Evolutionary conservation across 306 rosid species (phyloP), one percentile per base, ranked within the genome.

Genomic region (Mucuna pruriens): DNA sequence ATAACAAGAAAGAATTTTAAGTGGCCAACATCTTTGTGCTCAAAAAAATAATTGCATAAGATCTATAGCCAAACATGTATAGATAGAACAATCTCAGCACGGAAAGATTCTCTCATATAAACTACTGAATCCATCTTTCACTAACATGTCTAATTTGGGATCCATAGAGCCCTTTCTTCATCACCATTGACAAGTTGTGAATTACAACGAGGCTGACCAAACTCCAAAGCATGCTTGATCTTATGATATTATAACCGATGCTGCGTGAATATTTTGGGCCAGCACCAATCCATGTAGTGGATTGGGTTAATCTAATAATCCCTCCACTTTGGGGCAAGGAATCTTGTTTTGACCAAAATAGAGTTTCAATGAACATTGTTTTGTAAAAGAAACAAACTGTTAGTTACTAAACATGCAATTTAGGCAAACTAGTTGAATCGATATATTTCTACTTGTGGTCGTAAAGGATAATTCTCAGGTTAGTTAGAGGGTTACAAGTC

Each of bases 51-150:
- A 63, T 15, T 16, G 25, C 40, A 62, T 33, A 33, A 15, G 22
- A 63, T 63, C 45, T n/a, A 16, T 62, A 62, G 38, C 38, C 38
- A 12, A 12, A 58, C 65, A 58, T 22, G 4, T 25, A 61, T 15
- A 12, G 0, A 46, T 46, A 49, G 11, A 76, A 44, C 80, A 26
- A 26, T 29, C 34, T 31, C 22, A 44, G 22, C 61, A 26, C 29
- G 44, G 15, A 51, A 66, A 66, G 39, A 51, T 61, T 76, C 22
- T 61, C 42, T 65, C 39, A 49, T 22, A 45, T 76, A 29, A 76
- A 63, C 34, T 7, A 16, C 11, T 57, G 52, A 36, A 74, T 20
- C 13, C 42, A 55, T 38, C n/a, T 38, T 55, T 48, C 25, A 23
- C 57, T 2, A 9, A 40, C 39, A 38, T 38, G 7, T 54, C 19